A percentile compares a stretch with the other conserved stretches of the same genome.
Conservation (phyloP, 2,329 filamentous ascomycete species). For the Alternaria triticimaculans region DNA sequence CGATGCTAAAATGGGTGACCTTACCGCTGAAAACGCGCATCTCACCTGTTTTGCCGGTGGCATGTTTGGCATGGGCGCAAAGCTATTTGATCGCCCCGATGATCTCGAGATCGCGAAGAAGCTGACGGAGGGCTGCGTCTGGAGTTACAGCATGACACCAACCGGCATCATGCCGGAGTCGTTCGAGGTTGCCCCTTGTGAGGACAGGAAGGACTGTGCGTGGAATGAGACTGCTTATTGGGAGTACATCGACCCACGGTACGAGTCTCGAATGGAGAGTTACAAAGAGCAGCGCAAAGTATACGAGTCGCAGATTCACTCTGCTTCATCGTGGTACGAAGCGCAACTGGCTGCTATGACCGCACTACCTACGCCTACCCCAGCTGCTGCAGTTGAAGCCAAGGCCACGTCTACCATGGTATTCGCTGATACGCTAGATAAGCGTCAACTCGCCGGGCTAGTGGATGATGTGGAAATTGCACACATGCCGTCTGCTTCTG, state of each 20-base stretch:
- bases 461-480: slow-evolving; percentile 29
- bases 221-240: slow-evolving; percentile 57
- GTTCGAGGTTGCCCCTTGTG: slow-evolving; percentile 58
- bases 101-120: slow-evolving; percentile 64
- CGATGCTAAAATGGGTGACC: slow-evolving; percentile 30
- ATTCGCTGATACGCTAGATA: slow-evolving; percentile 31
- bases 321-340: slow-evolving; percentile 40
- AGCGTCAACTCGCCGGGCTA: slow-evolving; percentile 35
- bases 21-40: slow-evolving; percentile 61
- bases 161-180: slow-evolving; percentile 69
- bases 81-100: slow-evolving; percentile 62
- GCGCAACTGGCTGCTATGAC: slow-evolving; percentile 37
- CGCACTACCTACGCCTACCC: slow-evolving; percentile 19
- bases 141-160: slow-evolving; percentile 64
- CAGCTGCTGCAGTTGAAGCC: slow-evolving; percentile 12
- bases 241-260: slow-evolving; percentile 47
- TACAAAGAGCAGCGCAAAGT: slow-evolving; percentile 44
- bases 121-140: slow-evolving; percentile 69
- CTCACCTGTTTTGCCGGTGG: slow-evolving; percentile 75
- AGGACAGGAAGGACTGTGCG: slow-evolving; percentile 48
- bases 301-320: slow-evolving; percentile 42
- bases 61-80: slow-evolving; percentile 71
- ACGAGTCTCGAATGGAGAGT: slow-evolving; percentile 34
- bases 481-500: slow-evolving; percentile 16
- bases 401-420: slow-evolving; percentile 26